phyloP scores from a whole-genome alignment of 78 protist genomes.

The Bigelowiella natans region DNA sequence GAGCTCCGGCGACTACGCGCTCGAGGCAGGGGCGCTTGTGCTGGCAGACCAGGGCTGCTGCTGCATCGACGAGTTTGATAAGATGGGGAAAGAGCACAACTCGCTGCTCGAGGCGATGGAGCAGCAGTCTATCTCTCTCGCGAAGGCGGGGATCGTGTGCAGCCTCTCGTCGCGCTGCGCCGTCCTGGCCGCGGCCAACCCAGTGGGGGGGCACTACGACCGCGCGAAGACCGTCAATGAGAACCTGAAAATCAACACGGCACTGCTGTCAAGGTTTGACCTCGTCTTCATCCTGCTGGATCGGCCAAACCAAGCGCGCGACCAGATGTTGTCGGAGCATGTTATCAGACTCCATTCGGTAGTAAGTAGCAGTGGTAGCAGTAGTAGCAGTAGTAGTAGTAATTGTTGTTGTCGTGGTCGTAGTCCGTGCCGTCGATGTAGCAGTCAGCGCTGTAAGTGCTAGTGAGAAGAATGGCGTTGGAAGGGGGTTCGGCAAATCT shows the following conservation, averaged over 20 bases:
- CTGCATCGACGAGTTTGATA: constrained; percentile 99
- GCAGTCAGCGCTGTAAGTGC: too few relatives aligned
- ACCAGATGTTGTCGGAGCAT: constrained; percentile 76
- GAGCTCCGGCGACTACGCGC: background rate
- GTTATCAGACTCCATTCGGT: constrained; percentile 55
- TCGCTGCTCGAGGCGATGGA: constrained; percentile 96
- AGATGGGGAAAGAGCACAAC: constrained; percentile 71
- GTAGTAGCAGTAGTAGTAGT: background rate
- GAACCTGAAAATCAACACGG: constrained; percentile 54
- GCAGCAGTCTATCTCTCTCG: constrained; percentile 83
- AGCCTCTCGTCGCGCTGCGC: constrained; percentile 82
- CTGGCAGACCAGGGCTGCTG: constrained; percentile 81
- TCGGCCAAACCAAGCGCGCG: constrained; percentile 60
- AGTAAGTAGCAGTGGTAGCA: background rate
- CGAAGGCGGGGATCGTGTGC: constrained; percentile 96
- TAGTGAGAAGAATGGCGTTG: too few relatives aligned
- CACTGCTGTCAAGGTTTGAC: constrained; percentile 79
- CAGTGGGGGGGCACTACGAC: constrained; percentile 64
- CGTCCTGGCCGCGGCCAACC: constrained; percentile 97
- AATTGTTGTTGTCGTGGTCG: too few relatives aligned
- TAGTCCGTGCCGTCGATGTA: too few relatives aligned
- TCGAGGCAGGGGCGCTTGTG: constrained; percentile 51
- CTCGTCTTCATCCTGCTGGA: constrained; percentile 87
- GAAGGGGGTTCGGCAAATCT: too few relatives aligned
- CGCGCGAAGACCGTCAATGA: constrained; percentile 77